Evolutionary conservation across 2,329 filamentous ascomycete species (phyloP).

Genomic region (Lachnellula hyalina): DNA sequence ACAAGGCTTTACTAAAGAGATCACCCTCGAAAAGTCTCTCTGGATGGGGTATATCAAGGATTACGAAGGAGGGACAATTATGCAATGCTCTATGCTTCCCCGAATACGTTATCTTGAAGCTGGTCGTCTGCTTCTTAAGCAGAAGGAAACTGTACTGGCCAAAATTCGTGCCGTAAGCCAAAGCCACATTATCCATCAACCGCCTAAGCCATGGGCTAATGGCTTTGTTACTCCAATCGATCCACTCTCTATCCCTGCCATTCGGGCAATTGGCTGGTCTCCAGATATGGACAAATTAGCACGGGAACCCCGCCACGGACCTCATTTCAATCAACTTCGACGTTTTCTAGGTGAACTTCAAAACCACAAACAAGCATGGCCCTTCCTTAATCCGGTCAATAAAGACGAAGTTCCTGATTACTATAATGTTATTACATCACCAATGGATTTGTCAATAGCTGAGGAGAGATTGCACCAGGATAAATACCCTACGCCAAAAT

Average conservation of each 20-base stretch:
- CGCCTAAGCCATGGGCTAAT: conserved; percentile 80
- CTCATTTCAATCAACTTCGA: conserved; percentile 90
- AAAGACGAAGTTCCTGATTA: conserved; percentile 97
- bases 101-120: conserved; percentile 90
- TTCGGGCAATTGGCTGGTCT: conserved; percentile 90
- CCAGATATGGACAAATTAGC: conserved; percentile 97
- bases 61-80: conserved; percentile 97
- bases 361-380: conserved; percentile 90
- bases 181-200: conserved; percentile 79
- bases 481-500: conserved; percentile 83
- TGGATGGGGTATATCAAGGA: conserved; percentile 99
- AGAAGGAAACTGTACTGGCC: conserved; percentile 90
- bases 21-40: conserved; percentile 78
- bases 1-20: conserved; percentile 98
- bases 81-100: conserved; percentile 98
- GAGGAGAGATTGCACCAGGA: conserved; percentile 92
- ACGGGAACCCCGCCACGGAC: conserved; percentile 88
- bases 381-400: conserved; percentile 89
- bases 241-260: conserved; percentile 78
- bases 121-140: conserved; percentile 91
- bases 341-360: conserved; percentile 93
- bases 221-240: conserved; percentile 66
- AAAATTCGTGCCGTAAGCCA: conserved; percentile 91
- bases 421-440: conserved; percentile 96
- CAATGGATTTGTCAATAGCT: conserved; percentile 96